phyloP scores from a whole-genome alignment of 2,329 filamentous ascomycete genomes.

The Escovopsis sp. region DNA sequence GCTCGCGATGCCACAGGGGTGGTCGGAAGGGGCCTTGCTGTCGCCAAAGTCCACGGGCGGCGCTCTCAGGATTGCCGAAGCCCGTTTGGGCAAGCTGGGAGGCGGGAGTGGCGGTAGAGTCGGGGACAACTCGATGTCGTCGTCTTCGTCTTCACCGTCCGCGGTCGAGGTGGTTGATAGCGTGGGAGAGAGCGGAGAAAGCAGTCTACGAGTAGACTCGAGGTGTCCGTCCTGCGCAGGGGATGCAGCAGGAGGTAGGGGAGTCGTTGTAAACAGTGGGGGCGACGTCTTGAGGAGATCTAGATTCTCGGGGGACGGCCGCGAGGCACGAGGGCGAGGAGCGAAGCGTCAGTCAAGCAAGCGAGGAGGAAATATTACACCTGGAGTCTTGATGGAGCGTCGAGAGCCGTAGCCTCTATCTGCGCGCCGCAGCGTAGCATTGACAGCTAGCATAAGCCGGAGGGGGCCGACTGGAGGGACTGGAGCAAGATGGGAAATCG shows the following conservation, averaged over 20 bases:
- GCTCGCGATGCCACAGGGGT: slow-evolving; percentile 53
- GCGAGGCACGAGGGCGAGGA: slow-evolving; percentile 1
- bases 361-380: not conserved
- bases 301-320: slow-evolving; percentile 8
- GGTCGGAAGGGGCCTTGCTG: slow-evolving; percentile 16
- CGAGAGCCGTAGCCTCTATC: no score
- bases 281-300: slow-evolving; percentile 41
- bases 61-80: slow-evolving; percentile 40
- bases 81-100: slow-evolving; percentile 42
- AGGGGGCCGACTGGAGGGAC: not conserved
- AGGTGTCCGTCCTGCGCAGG: slow-evolving; percentile 40
- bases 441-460: no score
- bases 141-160: slow-evolving; percentile 33
- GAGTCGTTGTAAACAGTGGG: slow-evolving; percentile 30
- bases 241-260: slow-evolving; percentile 44
- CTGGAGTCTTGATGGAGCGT: not conserved
- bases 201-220: slow-evolving; percentile 16
- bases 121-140: slow-evolving; percentile 40
- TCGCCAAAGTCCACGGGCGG: slow-evolving; percentile 15
- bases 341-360: slow-evolving; percentile 12
- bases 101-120: slow-evolving; percentile 42
- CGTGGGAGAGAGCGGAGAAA: slow-evolving; percentile 38
- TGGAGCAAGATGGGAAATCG: not conserved
- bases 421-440: no score
- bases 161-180: slow-evolving; percentile 49